Evolutionary conservation across 768 basidiomycete genomes (phyloP), one percentile per base, ranked within the genome.

Genomic region (Botryobasidium botryosum): DNA sequence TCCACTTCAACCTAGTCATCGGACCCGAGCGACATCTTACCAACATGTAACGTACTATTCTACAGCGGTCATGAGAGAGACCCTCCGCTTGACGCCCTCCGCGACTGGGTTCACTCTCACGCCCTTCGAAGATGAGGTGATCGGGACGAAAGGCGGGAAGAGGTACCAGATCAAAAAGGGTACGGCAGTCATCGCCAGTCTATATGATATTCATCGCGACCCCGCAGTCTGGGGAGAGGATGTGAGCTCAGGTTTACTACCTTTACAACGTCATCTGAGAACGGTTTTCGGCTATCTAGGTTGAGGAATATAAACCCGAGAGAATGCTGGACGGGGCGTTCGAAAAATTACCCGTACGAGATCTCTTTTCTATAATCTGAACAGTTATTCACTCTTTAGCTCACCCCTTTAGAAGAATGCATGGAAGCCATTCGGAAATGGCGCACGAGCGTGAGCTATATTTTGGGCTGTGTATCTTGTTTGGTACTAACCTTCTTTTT

Each of bases 261-360:
- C n/a, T n/a, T n/a, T n/a, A n/a, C n/a, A n/a, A n/a, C n/a, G n/a
- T n/a, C n/a, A n/a, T n/a, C n/a, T n/a, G n/a, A n/a, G n/a, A n/a
- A n/a, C n/a, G n/a, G n/a, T 15, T n/a, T 41, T 43, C 29, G 0
- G 23, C 15, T 28, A 60, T 56, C 54, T 64, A n/a, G n/a, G n/a
- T n/a, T 4, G 54, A 63, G 5, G 61, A 64, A 42, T 70, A 65
- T 56, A 57, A 53, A n/a, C 69, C 69, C 0, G 69, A 70, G 50
- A 59, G 69, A 10, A 66, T 71, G 67, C 50, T 69, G 28, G 64
- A 68, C 45, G 68, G 65, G 13, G 63, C 63, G 44, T 71, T 69
- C 48, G 68, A 68, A 52, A 60, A 62, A 7, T 55, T 69, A 6
- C 69, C 69, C 1, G n/a, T n/a, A n/a, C n/a, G n/a, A n/a, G n/a